Conservation (phyloP, 2,329 filamentous ascomycete species). For the Davidsoniella neocaledoniae region DNA sequence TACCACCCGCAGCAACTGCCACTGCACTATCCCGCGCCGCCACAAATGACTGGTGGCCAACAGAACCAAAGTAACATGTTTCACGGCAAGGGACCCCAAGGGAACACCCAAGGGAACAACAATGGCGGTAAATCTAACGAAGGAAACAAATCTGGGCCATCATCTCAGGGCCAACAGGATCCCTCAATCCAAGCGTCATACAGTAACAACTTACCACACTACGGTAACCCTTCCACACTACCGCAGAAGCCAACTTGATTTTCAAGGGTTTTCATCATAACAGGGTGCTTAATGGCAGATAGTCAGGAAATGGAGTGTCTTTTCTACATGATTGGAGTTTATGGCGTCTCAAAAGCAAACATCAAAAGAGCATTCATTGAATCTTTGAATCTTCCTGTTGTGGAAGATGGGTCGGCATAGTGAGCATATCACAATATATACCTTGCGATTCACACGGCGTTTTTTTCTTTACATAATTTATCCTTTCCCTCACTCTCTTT, state of each 20-base stretch:
- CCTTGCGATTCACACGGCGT: no score
- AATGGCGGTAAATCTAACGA: background rate
- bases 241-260: slow-evolving; percentile 34
- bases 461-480: no score
- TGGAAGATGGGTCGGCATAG: background rate
- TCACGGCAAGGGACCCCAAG: no score
- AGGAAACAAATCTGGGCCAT: slow-evolving; percentile 14
- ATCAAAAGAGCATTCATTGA: background rate
- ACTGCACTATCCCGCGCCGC: background rate
- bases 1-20: slow-evolving; percentile 15
- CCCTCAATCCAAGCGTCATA: slow-evolving; percentile 24
- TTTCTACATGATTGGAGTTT: slow-evolving; percentile 1
- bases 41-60: slow-evolving; percentile 8
- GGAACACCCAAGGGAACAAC: background rate
- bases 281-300: background rate
- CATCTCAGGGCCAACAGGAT: slow-evolving; percentile 8
- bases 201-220: slow-evolving; percentile 33
- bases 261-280: background rate
- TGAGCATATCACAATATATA: no score
- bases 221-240: slow-evolving; percentile 42
- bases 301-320: background rate
- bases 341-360: slow-evolving; percentile 3
- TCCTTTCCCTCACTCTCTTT: no score
- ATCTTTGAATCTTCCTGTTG: no score
- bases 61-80: no score